Conservation (phyloP, 768 basidiomycete genomes). For the Lentinula boryana region DNA sequence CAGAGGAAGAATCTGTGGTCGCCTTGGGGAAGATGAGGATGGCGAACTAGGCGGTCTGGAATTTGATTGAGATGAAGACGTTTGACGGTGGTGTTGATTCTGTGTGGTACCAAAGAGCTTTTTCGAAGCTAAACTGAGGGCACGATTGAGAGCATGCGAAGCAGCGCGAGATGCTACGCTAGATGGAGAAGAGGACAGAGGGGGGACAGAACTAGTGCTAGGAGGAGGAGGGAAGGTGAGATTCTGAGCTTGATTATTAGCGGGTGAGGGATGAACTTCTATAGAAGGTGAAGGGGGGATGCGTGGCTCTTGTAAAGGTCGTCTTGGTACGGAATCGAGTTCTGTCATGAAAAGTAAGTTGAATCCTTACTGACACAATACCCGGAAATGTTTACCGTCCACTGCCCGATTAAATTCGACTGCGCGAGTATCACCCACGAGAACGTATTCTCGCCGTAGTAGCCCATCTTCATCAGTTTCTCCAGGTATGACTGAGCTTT, state of each 20-base stretch:
- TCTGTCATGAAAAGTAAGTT: slow-evolving; percentile 34
- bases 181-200: slow-evolving; percentile 63
- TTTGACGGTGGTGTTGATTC: not conserved
- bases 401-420: slow-evolving; percentile 91
- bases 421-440: slow-evolving; percentile 84
- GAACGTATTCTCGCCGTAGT: slow-evolving; percentile 83
- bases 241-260: slow-evolving; percentile 21
- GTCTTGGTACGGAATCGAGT: slow-evolving; percentile 52
- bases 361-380: not conserved
- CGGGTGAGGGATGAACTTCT: slow-evolving; percentile 33
- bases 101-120: slow-evolving; percentile 65
- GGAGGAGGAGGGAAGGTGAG: slow-evolving; percentile 72
- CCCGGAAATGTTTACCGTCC: slow-evolving; percentile 52
- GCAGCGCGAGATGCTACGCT: slow-evolving; percentile 55
- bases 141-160: slow-evolving; percentile 72
- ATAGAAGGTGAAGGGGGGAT: slow-evolving; percentile 40
- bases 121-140: slow-evolving; percentile 74
- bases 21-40: slow-evolving; percentile 53
- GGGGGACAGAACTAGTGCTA: slow-evolving; percentile 39
- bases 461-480: slow-evolving; percentile 82
- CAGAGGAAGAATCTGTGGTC: slow-evolving; percentile 46
- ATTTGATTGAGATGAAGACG: slow-evolving; percentile 25
- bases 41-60: slow-evolving; percentile 35
- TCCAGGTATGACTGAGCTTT: slow-evolving; percentile 70
- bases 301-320: slow-evolving; percentile 53